Percentiles rank a stretch among this genome's conserved stretches.
phyloP scores from a whole-genome alignment of 2,329 filamentous ascomycete genomes.

The Talaromyces sp. region DNA sequence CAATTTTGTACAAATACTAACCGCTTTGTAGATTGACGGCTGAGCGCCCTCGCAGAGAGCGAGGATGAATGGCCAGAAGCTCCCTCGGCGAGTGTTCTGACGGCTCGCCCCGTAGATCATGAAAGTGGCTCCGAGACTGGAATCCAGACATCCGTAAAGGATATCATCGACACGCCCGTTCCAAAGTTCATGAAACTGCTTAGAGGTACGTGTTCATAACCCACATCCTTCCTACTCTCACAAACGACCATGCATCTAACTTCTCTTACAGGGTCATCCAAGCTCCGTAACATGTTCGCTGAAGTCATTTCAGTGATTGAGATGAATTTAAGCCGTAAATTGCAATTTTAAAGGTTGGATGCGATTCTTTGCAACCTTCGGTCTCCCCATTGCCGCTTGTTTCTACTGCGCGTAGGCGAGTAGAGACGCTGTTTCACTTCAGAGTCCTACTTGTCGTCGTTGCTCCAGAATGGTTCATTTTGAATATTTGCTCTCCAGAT shows the following conservation, averaged over 20 bases:
- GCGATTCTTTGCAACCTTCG: constrained; percentile 25
- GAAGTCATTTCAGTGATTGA: constrained; percentile 28
- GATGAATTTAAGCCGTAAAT: constrained; percentile 32
- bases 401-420: constrained; percentile 13
- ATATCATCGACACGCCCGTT: constrained; percentile 33
- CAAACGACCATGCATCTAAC: background rate
- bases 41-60: constrained; percentile 81
- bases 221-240: background rate
- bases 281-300: constrained; percentile 43
- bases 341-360: constrained; percentile 33
- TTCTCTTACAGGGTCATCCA: constrained; percentile 44
- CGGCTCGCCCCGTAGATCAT: constrained; percentile 52
- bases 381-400: constrained; percentile 16
- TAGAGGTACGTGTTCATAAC: constrained; percentile 35
- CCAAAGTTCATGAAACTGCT: constrained; percentile 41
- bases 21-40: constrained; percentile 72
- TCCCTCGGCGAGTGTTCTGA: constrained; percentile 56
- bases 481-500: constrained; percentile 21
- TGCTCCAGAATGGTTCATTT: constrained; percentile 11
- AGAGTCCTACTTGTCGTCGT: constrained; percentile 17
- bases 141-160: constrained; percentile 35
- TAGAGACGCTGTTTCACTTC: constrained; percentile 13
- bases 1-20: constrained; percentile 12
- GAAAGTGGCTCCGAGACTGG: constrained; percentile 38
- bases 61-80: constrained; percentile 77